Percentiles rank a stretch among this genome's conserved stretches.
Conservation (phyloP, 1,284 basidiomycete species). For the Cutaneotrichosporon sp. region DNA sequence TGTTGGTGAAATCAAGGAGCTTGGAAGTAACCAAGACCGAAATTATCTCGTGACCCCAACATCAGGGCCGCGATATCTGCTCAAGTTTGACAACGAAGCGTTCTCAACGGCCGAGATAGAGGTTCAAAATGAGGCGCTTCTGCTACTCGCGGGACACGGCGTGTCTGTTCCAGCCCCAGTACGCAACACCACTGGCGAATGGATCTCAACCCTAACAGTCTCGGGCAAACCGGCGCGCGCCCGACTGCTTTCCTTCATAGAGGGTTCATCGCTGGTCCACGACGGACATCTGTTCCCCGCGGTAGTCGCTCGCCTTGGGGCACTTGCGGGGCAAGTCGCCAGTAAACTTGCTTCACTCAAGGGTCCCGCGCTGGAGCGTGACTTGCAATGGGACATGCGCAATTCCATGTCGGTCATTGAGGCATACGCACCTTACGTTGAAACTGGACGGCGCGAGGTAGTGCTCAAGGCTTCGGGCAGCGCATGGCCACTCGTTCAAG, state of each 20-base stretch:
- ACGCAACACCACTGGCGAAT: not conserved
- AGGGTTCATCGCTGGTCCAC: conserved; percentile 3
- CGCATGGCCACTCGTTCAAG: conserved; percentile 1
- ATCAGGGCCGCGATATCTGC: conserved; percentile 1
- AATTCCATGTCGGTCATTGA: conserved; percentile 8
- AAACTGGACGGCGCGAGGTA: not conserved
- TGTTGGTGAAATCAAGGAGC: conserved; percentile 4
- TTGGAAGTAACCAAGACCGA: conserved; percentile 14
- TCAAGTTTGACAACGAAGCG: conserved; percentile 16
- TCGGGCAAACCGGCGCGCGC: not conserved
- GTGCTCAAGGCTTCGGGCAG: not conserved
- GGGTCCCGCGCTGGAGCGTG: conserved; percentile 5
- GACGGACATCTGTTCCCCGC: conserved; percentile 8
- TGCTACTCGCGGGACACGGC: not conserved
- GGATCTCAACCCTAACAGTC: not conserved
- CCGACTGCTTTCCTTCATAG: conserved; percentile 11
- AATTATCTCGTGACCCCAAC: conserved; percentile 9
- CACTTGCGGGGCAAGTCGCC: conserved; percentile 3
- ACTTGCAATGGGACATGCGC: conserved; percentile 17
- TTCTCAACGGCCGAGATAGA: conserved; percentile 7
- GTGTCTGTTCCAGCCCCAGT: conserved; percentile 2
- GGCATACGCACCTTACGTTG: not conserved
- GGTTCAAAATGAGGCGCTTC: conserved; percentile 10
- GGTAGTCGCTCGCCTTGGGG: conserved; percentile 1
- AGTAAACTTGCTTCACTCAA: not conserved